Evolutionary conservation across 768 basidiomycete species (phyloP).

Genomic region (Leucogyrophana mollusca): DNA sequence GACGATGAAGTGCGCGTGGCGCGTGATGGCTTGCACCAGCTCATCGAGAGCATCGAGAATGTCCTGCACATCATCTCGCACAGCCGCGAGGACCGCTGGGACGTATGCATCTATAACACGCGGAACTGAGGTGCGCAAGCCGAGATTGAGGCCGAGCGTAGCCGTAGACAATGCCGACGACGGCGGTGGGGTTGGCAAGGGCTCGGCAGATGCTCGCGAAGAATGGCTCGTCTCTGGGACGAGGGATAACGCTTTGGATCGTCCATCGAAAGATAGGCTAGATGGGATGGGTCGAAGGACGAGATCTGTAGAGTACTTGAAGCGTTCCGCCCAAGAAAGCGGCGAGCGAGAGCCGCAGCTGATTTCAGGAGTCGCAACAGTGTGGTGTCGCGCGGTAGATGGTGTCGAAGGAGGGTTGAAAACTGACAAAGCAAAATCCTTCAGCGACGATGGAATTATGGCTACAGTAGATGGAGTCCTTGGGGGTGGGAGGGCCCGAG

Average conservation of each 20-base stretch:
- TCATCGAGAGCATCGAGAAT: conserved; percentile 60
- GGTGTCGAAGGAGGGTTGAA: conserved; percentile 49
- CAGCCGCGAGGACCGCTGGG: conserved; percentile 40
- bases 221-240: conserved; percentile 17
- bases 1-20: conserved; percentile 35
- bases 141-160: conserved; percentile 35
- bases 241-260: conserved; percentile 29
- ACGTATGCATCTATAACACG: conserved; percentile 46
- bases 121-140: conserved; percentile 46
- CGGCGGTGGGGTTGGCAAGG: conserved; percentile 12
- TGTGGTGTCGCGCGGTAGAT: conserved; percentile 26
- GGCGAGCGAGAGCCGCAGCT: conserved; percentile 16
- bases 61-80: conserved; percentile 54
- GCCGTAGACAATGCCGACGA: conserved; percentile 15
- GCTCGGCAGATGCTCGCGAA: background rate
- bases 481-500: conserved; percentile 27
- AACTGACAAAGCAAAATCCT: conserved; percentile 52
- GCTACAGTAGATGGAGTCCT: conserved; percentile 25
- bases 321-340: conserved; percentile 23
- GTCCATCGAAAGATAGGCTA: conserved; percentile 14
- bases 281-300: conserved; percentile 34
- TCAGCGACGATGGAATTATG: conserved; percentile 38
- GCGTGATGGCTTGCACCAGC: conserved; percentile 48
- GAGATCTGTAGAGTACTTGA: conserved; percentile 32
- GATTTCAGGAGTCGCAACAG: conserved; percentile 23